Evolutionary conservation across 805 yeast species (phyloP).

Genomic region (Debaryomyces castellii): DNA sequence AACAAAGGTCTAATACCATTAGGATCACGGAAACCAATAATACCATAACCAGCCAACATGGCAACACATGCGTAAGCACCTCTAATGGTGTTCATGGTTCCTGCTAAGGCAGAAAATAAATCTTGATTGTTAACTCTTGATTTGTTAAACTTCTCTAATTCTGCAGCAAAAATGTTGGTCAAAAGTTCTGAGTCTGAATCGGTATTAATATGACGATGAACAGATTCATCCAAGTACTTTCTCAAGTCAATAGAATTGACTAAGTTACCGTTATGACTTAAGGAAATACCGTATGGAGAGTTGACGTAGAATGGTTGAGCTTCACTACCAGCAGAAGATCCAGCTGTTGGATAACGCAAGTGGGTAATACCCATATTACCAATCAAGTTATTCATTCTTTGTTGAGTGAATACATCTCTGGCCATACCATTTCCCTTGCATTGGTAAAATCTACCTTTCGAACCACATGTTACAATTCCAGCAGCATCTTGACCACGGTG

Average conservation of each 20-base stretch:
- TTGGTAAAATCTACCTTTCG: conserved; percentile 90
- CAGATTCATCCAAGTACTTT: conserved; percentile 83
- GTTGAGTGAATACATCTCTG: conserved; percentile 89
- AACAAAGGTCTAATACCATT: conserved; percentile 92
- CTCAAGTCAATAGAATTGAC: conserved; percentile 81
- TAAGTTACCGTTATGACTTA: conserved; percentile 93
- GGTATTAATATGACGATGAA: conserved; percentile 95
- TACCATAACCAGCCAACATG: conserved; percentile 93
- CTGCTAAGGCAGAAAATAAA: conserved; percentile 80
- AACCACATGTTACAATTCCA: conserved; percentile 96
- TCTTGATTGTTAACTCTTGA: conserved; percentile 90
- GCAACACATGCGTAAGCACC: conserved; percentile 98
- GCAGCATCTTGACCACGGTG: conserved; percentile 99
- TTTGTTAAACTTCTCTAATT: conserved; percentile 87
- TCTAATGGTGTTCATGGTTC: conserved; percentile 76
- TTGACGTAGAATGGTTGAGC: conserved; percentile 99
- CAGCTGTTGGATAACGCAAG: conserved; percentile 96
- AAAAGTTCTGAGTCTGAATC: conserved; percentile 94
- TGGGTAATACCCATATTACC: conserved; percentile 97
- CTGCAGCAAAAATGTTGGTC: conserved; percentile 87
- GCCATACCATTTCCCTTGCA: conserved; percentile 99
- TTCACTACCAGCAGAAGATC: conserved; percentile 91
- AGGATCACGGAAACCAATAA: conserved; percentile 96
- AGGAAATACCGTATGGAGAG: conserved; percentile 89
- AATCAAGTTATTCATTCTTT: conserved; percentile 71